Percentiles rank a stretch among this genome's conserved stretches.
phyloP scores from a whole-genome alignment of 805 yeast genomes.

The Myxozyma nipponensis region DNA sequence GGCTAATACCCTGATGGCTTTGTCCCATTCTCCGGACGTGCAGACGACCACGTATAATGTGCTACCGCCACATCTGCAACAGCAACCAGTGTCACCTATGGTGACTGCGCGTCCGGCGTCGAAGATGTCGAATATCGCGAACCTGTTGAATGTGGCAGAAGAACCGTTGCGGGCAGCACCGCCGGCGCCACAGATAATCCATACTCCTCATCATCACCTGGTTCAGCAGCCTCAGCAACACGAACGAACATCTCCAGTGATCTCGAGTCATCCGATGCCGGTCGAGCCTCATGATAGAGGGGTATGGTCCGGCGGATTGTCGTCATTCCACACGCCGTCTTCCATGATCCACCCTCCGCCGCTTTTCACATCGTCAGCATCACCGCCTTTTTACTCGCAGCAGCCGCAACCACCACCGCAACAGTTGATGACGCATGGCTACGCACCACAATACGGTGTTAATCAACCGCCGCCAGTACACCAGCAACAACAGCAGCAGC shows the following conservation, averaged over 20 bases:
- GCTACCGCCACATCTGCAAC: background rate
- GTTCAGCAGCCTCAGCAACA: background rate
- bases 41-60: background rate
- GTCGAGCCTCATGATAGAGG: background rate
- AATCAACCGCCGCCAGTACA: constrained; percentile 3
- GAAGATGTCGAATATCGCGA: constrained; percentile 16
- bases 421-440: background rate
- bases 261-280: background rate
- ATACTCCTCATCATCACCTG: background rate
- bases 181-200: background rate
- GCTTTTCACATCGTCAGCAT: background rate
- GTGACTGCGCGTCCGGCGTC: constrained; percentile 9
- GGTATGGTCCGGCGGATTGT: background rate
- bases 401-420: background rate
- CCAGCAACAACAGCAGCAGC: background rate
- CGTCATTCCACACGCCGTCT: background rate
- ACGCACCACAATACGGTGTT: background rate
- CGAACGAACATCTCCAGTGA: too few relatives aligned
- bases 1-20: constrained; percentile 1
- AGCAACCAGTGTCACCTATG: background rate
- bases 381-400: constrained; percentile 1
- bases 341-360: constrained; percentile 5
- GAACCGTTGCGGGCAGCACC: background rate
- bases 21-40: background rate
- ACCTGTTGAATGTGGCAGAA: constrained; percentile 16